These are phyloP conservation scores for Hygrophila difformis DNA, from an alignment of 257 asterid species.

Conservation along the genomic window DNA sequence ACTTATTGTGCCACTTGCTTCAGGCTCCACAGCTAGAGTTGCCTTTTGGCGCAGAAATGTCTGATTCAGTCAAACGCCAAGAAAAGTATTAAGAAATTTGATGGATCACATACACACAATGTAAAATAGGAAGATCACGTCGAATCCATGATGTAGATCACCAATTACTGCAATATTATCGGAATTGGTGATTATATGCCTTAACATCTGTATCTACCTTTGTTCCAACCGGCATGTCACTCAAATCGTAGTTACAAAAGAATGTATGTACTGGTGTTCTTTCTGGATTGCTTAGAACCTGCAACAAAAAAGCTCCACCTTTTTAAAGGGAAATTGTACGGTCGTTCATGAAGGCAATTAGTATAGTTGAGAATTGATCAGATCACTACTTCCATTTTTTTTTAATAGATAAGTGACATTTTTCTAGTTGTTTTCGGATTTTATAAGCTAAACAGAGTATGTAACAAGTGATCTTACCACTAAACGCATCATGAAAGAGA, in stretches of 20 bases:
- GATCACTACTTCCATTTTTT: too few species aligned
- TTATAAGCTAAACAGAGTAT: too few species aligned
- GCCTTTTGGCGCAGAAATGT: slow-evolving; percentile 85
- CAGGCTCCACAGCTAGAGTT: slow-evolving; percentile 47
- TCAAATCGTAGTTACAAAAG: slow-evolving; percentile 82
- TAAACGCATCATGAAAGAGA: too few species aligned
- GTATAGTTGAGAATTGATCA: too few species aligned
- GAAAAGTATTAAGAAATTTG: not conserved
- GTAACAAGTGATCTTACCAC: too few species aligned
- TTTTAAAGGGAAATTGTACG: too few species aligned
- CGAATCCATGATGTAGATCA: too few species aligned
- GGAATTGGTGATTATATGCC: not conserved
- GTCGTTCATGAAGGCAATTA: too few species aligned
- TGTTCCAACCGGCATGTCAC: slow-evolving; percentile 93
- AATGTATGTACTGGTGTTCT: slow-evolving; percentile 86
- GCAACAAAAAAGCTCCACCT: slow-evolving; percentile 13
- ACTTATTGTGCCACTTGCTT: slow-evolving; percentile 26
- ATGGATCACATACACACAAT: too few species aligned
- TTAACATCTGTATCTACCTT: slow-evolving; percentile 42
- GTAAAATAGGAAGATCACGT: too few species aligned
- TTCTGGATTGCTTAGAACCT: slow-evolving; percentile 96
- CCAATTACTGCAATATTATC: not conserved
- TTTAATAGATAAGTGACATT: too few species aligned
- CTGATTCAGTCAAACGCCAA: slow-evolving; percentile 23
- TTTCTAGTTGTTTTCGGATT: too few species aligned